Percentiles rank a stretch among this genome's conserved stretches.
Evolutionary conservation across 1,139 yeast genomes (phyloP).

Genomic region (Schwanniomyces etchellsii): DNA sequence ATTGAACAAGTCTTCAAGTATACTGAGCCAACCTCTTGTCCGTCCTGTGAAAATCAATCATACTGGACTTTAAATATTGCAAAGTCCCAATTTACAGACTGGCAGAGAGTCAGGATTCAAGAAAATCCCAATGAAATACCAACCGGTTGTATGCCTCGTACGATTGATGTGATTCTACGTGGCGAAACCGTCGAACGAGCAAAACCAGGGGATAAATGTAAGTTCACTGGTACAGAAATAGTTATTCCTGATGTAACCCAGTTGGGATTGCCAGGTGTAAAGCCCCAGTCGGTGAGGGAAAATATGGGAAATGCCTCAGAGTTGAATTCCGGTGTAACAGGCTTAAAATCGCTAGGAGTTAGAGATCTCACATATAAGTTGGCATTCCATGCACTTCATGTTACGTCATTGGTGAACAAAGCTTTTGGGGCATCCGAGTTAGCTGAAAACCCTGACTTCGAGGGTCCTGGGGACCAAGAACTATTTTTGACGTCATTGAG

Average conservation of each 20-base stretch:
- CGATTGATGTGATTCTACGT: conserved; percentile 84
- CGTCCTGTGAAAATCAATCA: conserved; percentile 81
- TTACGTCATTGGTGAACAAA: conserved; percentile 50
- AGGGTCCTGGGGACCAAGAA: conserved; percentile 61
- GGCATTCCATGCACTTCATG: conserved; percentile 91
- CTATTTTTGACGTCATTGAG: conserved; percentile 74
- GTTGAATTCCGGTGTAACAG: conserved; percentile 77
- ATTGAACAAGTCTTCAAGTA: conserved; percentile 91
- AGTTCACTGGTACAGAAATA: conserved; percentile 91
- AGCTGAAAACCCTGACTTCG: conserved; percentile 21
- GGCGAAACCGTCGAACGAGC: conserved; percentile 97
- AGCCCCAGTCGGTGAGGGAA: conserved; percentile 78
- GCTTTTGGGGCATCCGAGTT: conserved; percentile 34
- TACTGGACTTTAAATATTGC: conserved; percentile 80
- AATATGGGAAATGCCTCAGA: conserved; percentile 62
- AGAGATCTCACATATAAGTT: conserved; percentile 89
- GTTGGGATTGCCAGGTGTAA: conserved; percentile 93
- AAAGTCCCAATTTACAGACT: conserved; percentile 86
- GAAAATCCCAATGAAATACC: conserved; percentile 96
- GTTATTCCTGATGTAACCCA: conserved; percentile 95
- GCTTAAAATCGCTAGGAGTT: conserved; percentile 83
- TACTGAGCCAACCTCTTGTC: conserved; percentile 94
- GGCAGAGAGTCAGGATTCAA: conserved; percentile 96
- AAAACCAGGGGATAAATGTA: conserved; percentile 96
- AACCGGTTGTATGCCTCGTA: conserved; percentile 98